phyloP scores from a whole-genome alignment of 2,329 filamentous ascomycete genomes.

The Penicillium fuscoglaucum region DNA sequence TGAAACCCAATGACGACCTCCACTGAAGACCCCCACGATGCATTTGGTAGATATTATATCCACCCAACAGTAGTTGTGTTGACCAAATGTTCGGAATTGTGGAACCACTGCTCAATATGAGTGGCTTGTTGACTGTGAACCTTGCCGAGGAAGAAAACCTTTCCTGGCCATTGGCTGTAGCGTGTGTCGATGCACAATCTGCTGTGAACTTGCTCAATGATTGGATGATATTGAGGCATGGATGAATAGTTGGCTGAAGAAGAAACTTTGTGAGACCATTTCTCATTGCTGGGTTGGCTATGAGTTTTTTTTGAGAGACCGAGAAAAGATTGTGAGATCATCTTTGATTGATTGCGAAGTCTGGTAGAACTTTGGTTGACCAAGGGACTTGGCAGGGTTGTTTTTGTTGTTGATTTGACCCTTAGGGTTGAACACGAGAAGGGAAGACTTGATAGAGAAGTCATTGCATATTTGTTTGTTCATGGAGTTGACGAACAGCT shows the following conservation, averaged over 20 bases:
- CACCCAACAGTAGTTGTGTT: background rate
- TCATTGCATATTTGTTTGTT: background rate
- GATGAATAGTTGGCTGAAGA: background rate
- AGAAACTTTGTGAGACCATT: background rate
- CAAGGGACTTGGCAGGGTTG: background rate
- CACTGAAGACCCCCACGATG: background rate
- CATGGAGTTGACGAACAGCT: background rate
- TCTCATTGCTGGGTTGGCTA: background rate
- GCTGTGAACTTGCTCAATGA: background rate
- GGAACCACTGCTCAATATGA: background rate
- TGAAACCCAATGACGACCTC: constrained; percentile 3
- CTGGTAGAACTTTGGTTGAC: background rate
- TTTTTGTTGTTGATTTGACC: background rate
- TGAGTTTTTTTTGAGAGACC: background rate
- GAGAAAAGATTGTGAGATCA: background rate
- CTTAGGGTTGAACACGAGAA: background rate
- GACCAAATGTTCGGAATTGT: background rate
- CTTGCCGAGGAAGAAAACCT: background rate
- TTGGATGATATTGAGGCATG: background rate
- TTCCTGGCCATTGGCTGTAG: background rate
- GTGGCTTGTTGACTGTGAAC: background rate
- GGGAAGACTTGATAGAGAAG: background rate
- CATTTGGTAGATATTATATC: background rate
- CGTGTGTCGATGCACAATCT: background rate
- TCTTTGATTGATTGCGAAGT: background rate